Conservation (phyloP, 1,139 yeast species). For the Candida sanyaensis region DNA sequence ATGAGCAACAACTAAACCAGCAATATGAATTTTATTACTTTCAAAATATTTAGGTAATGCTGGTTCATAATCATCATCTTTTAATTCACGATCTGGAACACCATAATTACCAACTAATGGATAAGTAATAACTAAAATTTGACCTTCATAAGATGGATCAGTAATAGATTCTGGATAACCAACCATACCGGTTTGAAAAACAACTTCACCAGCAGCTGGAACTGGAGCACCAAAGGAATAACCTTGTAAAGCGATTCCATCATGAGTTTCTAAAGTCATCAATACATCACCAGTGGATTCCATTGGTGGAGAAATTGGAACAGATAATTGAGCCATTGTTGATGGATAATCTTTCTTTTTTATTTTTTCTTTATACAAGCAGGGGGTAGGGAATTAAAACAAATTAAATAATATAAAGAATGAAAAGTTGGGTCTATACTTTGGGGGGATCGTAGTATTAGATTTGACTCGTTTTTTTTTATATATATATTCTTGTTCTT, state of each 20-base stretch:
- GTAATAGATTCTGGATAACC: conserved; percentile 99
- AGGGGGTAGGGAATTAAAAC: background rate
- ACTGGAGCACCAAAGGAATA: conserved; percentile 96
- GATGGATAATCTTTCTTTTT: background rate
- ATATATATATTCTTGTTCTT: no score
- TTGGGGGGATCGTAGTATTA: background rate
- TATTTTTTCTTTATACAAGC: background rate
- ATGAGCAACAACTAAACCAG: conserved; percentile 96
- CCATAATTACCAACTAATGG: conserved; percentile 99
- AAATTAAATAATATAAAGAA: no score
- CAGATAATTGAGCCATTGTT: conserved; percentile 35
- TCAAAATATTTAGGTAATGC: conserved; percentile 91
- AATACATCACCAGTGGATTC: conserved; percentile 77
- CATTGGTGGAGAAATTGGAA: conserved; percentile 89
- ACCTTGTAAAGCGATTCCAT: conserved; percentile 90
- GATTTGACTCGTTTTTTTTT: background rate
- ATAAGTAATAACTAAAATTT: conserved; percentile 92
- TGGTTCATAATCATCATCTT: conserved; percentile 71
- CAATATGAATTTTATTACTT: conserved; percentile 87
- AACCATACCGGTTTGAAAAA: conserved; percentile 99
- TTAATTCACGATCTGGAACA: conserved; percentile 85
- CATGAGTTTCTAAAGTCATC: conserved; percentile 89
- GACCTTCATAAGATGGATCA: conserved; percentile 98
- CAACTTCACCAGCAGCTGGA: conserved; percentile 94
- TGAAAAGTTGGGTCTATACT: background rate